A percentile compares a stretch with the other conserved stretches of the same genome.
Evolutionary conservation across 2,329 filamentous ascomycete species (phyloP).

Genomic region (Teratosphaeria zuluensis): DNA sequence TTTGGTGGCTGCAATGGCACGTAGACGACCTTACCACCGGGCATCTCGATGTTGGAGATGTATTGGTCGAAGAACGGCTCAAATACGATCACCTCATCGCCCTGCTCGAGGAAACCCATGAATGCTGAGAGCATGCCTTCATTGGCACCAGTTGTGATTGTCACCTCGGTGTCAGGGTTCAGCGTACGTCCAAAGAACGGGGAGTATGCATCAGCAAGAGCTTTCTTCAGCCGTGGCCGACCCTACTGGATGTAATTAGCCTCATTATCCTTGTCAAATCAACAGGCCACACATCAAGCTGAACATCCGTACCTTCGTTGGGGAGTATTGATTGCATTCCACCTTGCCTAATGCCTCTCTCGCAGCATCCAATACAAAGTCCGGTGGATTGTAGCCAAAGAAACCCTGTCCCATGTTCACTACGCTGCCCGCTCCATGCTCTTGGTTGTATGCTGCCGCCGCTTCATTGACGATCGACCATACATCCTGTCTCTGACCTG

Average conservation of each 20-base stretch:
- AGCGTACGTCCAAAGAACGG: constrained; percentile 74
- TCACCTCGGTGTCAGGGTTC: constrained; percentile 84
- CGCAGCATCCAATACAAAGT: constrained; percentile 83
- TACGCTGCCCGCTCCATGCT: constrained; percentile 2
- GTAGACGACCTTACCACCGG: constrained; percentile 87
- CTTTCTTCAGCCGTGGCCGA: constrained; percentile 81
- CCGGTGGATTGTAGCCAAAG: constrained; percentile 88
- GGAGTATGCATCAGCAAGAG: constrained; percentile 84
- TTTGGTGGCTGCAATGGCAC: constrained; percentile 86
- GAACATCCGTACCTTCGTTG: constrained; percentile 56
- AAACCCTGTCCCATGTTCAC: constrained; percentile 50
- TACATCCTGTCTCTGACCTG: constrained; percentile 48
- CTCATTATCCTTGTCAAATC: neutral
- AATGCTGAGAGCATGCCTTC: constrained; percentile 94
- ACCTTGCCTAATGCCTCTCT: constrained; percentile 82
- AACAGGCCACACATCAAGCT: neutral
- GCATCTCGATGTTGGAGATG: constrained; percentile 98
- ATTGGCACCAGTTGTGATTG: constrained; percentile 86
- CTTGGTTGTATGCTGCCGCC: constrained; percentile 38
- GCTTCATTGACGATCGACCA: constrained; percentile 61
- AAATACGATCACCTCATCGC: constrained; percentile 95
- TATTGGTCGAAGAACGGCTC: constrained; percentile 99
- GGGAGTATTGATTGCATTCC: constrained; percentile 98
- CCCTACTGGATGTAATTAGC: constrained; percentile 41
- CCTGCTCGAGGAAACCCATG: constrained; percentile 91